Conservation (phyloP, 345 rosid genomes). For the Acer yangbiense region DNA sequence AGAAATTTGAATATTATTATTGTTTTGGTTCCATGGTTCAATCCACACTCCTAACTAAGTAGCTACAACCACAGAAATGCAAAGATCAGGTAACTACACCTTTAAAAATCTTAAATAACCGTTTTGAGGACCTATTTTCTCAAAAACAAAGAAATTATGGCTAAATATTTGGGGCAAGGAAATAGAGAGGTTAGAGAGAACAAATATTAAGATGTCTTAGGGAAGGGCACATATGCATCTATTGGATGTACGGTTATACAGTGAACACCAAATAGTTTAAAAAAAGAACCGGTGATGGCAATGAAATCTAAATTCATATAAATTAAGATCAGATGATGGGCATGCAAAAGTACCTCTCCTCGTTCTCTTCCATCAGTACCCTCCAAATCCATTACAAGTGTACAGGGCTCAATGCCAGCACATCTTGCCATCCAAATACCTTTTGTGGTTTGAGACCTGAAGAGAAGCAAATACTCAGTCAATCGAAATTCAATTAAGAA, state of each 20-base stretch:
- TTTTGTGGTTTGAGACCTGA: slow-evolving; percentile 96
- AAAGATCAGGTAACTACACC: background rate
- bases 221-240: background rate
- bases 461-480: slow-evolving; percentile 18
- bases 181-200: background rate
- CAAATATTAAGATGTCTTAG: background rate
- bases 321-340: slow-evolving; percentile 5
- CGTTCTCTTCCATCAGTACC: slow-evolving; percentile 99
- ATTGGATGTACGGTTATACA: background rate
- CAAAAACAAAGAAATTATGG: background rate
- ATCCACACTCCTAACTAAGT: background rate
- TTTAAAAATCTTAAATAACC: background rate
- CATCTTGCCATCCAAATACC: slow-evolving; percentile 97
- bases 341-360: slow-evolving; percentile 71
- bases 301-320: background rate
- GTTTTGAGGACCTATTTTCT: background rate
- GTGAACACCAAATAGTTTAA: background rate
- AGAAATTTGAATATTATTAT: background rate
- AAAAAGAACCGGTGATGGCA: background rate
- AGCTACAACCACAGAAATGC: background rate
- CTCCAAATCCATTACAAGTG: slow-evolving; percentile 97
- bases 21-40: background rate
- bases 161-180: background rate
- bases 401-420: slow-evolving; percentile 88
- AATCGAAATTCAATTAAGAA: slow-evolving; percentile 20